Conservation (phyloP, 148 eudicot genomes). For the Cornus kousa region DNA sequence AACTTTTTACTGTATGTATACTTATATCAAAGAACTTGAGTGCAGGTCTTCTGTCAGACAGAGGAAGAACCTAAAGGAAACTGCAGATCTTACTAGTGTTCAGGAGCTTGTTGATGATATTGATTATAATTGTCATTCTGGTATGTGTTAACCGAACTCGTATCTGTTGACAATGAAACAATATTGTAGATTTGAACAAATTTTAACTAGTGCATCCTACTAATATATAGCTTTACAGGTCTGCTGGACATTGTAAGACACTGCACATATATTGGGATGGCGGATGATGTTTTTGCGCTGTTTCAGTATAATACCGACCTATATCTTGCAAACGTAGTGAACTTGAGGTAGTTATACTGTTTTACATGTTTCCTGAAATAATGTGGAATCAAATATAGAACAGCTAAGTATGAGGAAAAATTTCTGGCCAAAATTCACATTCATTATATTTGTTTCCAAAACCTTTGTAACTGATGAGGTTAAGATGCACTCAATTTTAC, state of each 20-base stretch:
- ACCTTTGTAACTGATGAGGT: background rate
- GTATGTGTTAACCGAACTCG: constrained; percentile 31
- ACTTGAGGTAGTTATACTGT: constrained; percentile 60
- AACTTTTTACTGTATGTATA: background rate
- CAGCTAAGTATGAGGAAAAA: background rate
- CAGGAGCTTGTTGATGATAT: constrained; percentile 77
- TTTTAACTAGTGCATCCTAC: background rate
- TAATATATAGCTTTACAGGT: constrained; percentile 38
- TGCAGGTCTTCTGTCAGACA: constrained; percentile 83
- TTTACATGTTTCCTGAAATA: background rate
- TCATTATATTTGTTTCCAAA: background rate
- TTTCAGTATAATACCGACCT: constrained; percentile 86
- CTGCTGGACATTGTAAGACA: constrained; percentile 75
- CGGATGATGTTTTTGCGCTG: constrained; percentile 86
- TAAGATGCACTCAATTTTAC: background rate
- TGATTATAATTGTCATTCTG: constrained; percentile 67
- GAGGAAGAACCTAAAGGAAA: constrained; percentile 88
- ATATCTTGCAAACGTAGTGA: constrained; percentile 90
- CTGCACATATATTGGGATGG: constrained; percentile 95
- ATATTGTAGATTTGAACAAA: constrained; percentile 1
- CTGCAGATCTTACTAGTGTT: constrained; percentile 88
- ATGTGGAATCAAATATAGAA: background rate
- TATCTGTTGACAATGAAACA: background rate
- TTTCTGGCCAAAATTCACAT: no score
- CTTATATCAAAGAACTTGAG: constrained; percentile 9